phyloP scores from a whole-genome alignment of 2,329 filamentous ascomycete genomes.

The Aciculosporium take region DNA sequence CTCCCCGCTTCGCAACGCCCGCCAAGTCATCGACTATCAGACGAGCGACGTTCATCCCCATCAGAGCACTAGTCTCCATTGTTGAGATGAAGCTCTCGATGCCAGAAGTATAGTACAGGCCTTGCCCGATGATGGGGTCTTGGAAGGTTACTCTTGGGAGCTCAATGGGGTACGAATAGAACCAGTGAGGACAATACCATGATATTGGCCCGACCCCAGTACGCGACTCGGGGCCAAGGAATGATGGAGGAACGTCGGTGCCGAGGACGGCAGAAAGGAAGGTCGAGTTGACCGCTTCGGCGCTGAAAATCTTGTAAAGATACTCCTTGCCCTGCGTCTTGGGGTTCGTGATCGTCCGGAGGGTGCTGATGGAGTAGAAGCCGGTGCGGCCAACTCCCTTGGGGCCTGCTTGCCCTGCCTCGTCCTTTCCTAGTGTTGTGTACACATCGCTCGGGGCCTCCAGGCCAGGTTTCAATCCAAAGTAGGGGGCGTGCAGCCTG shows the following conservation, averaged over 20 bases:
- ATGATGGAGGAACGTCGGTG: constrained; percentile 28
- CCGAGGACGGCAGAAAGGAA: constrained; percentile 41
- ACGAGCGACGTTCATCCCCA: constrained; percentile 73
- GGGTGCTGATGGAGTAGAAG: constrained; percentile 76
- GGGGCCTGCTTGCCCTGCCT: constrained; percentile 33
- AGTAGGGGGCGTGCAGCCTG: constrained; percentile 56
- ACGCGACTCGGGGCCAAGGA: constrained; percentile 19
- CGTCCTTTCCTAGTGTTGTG: constrained; percentile 58
- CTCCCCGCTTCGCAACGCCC: constrained; percentile 8
- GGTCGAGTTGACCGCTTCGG: constrained; percentile 33
- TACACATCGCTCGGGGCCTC: constrained; percentile 60
- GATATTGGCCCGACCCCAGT: constrained; percentile 39
- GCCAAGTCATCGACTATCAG: constrained; percentile 49
- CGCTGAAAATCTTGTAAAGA: constrained; percentile 53
- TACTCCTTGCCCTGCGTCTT: constrained; percentile 37
- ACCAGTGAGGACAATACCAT: constrained; percentile 66
- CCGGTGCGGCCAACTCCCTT: constrained; percentile 55
- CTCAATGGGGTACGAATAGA: constrained; percentile 75
- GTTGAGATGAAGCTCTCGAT: constrained; percentile 93
- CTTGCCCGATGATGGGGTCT: constrained; percentile 52
- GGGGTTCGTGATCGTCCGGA: constrained; percentile 50
- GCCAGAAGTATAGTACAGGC: constrained; percentile 56
- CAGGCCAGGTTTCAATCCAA: constrained; percentile 46
- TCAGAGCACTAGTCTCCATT: constrained; percentile 91
- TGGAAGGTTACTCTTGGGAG: constrained; percentile 82